phyloP scores from a whole-genome alignment of 2,329 filamentous ascomycete genomes.

The Fonsecaea pugnacius region DNA sequence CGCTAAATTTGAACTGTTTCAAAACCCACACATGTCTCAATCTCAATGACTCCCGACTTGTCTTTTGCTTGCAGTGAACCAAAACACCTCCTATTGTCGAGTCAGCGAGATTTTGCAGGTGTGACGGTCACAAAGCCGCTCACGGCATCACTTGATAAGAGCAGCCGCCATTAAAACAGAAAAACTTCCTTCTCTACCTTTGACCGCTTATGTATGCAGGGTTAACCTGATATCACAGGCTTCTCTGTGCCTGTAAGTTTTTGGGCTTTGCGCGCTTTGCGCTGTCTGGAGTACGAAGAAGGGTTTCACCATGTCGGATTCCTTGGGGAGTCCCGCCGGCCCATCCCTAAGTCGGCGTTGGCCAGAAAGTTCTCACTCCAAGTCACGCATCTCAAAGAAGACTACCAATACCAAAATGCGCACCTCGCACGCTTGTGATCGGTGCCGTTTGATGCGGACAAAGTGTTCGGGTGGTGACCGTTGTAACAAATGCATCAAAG shows the following conservation, averaged over 20 bases:
- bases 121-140: not conserved
- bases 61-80: not conserved
- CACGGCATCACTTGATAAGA: not conserved
- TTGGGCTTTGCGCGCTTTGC: not conserved
- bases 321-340: not conserved
- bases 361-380: constrained; percentile 5
- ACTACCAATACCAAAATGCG: constrained; percentile 1
- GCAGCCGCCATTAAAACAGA: not conserved
- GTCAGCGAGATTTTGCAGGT: not conserved
- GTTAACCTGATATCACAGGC: not conserved
- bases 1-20: not conserved
- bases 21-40: not conserved
- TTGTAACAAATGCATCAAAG: constrained; percentile 35
- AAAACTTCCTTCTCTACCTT: not conserved
- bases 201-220: not conserved
- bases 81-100: not conserved
- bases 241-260: not conserved
- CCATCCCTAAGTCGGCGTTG: not conserved
- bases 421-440: constrained; percentile 34
- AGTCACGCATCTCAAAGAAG: not conserved
- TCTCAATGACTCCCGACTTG: not conserved
- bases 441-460: constrained; percentile 32
- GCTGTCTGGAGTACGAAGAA: not conserved
- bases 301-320: not conserved
- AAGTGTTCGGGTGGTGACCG: constrained; percentile 34